These are phyloP conservation scores for Pseudohalonectria lignicola DNA, from an alignment of 2,329 filamentous ascomycete species.

Conservation along the genomic window DNA sequence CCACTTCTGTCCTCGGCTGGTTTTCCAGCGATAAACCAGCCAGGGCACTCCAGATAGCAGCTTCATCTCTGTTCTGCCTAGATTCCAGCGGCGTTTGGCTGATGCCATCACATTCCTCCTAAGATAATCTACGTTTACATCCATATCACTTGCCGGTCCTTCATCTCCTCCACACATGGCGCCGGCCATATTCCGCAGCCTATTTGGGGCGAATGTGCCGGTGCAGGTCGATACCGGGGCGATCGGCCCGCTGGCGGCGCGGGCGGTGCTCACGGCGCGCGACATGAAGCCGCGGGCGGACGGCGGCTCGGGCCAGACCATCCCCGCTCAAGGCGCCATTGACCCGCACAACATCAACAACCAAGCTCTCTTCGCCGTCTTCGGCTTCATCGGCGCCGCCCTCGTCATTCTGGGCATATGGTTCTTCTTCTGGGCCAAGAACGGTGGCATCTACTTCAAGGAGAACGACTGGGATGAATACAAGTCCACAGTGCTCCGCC, in stretches of 20 bases:
- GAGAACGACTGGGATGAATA: slow-evolving; percentile 95
- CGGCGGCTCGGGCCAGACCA: slow-evolving; percentile 18
- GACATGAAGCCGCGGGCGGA: slow-evolving; percentile 1
- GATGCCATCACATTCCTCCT: too few species aligned
- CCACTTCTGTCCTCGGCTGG: too few species aligned
- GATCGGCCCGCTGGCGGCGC: slow-evolving; percentile 31
- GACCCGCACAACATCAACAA: slow-evolving; percentile 49
- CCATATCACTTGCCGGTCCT: too few species aligned
- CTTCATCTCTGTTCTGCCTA: background rate
- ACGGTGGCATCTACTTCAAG: slow-evolving; percentile 83
- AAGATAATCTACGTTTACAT: too few species aligned
- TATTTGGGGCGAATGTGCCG: slow-evolving; percentile 13
- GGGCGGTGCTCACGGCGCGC: slow-evolving; percentile 28
- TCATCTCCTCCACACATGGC: too few species aligned
- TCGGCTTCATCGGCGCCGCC: slow-evolving; percentile 68
- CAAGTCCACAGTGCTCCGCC: slow-evolving; percentile 84
- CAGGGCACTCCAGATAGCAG: slow-evolving; percentile 2
- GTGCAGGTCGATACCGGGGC: slow-evolving; percentile 13
- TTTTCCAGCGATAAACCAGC: slow-evolving; percentile 11
- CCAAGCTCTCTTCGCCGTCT: slow-evolving; percentile 69
- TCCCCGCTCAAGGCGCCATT: slow-evolving; percentile 38
- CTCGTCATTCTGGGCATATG: slow-evolving; percentile 73
- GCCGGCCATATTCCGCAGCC: slow-evolving; percentile 22
- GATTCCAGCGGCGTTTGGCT: background rate
- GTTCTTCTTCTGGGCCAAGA: slow-evolving; percentile 99